These are phyloP conservation scores for Francoa sonchifolia DNA, from an alignment of 441 rosid species.

Conservation along the genomic window DNA sequence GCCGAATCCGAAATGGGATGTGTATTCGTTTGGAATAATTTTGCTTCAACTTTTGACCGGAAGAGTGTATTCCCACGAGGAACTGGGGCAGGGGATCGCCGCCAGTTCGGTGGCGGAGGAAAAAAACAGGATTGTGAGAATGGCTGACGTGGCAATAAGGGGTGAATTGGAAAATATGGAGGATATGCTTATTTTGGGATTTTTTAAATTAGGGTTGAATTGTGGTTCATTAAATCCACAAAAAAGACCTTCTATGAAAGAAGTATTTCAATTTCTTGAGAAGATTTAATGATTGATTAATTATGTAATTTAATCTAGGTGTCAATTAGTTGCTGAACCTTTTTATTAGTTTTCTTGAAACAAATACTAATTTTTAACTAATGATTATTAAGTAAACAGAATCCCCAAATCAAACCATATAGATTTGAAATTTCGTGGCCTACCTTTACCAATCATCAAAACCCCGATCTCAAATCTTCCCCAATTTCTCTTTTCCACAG, in stretches of 20 bases:
- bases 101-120: conserved; percentile 21
- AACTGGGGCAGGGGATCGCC: conserved; percentile 26
- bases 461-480: not conserved
- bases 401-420: not conserved
- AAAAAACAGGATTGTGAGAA: conserved; percentile 29
- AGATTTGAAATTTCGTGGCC: not conserved
- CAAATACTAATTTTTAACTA: not conserved
- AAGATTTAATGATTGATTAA: conserved; percentile 21
- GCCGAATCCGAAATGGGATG: not conserved
- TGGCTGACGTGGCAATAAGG: conserved; percentile 43
- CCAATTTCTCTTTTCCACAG: not conserved
- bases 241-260: conserved; percentile 77
- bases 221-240: conserved; percentile 55
- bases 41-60: conserved; percentile 63
- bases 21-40: not conserved
- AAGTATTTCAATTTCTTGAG: conserved; percentile 49
- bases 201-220: conserved; percentile 55
- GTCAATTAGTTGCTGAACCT: not conserved
- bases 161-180: conserved; percentile 37
- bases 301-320: conserved; percentile 18
- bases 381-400: not conserved
- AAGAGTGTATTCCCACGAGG: conserved; percentile 30
- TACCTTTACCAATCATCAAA: not conserved
- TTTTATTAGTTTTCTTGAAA: conserved; percentile 17
- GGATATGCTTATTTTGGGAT: conserved; percentile 33